Evolutionary conservation across 176 grass and related monocot species (phyloP), one percentile per base, ranked within the genome.

Genomic region (Cenchrus purpureus): DNA sequence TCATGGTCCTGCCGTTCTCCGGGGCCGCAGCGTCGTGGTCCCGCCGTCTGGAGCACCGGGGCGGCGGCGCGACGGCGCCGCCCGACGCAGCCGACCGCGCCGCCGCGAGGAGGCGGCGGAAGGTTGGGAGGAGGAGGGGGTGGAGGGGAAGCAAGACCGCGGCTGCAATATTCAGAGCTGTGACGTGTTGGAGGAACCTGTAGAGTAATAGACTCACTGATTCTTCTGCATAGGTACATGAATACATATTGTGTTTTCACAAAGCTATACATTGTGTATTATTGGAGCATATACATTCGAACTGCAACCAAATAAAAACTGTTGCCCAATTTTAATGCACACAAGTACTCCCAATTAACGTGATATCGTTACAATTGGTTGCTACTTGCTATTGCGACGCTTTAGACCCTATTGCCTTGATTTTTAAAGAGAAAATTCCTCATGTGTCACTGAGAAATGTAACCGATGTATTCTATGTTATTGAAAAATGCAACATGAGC

Each of bases 1-100:
- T 84, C n/a, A 88, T 84, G 78, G 22, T 55, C 74, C 72, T 86
- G 83, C 83, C 89, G 40, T 76, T 82, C 83, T 17, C 85, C 12
- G 52, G 54, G 12, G 46, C 70, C 54, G 50, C 71, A 25, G 32
- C 1, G 17, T 72, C 65, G 6, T 12, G 53, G 28, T 43, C 71
- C 6, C 65, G 3, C 58, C 58, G 76, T 13, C 14, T 20, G 10
- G 52, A 48, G 15, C 32, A n/a, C 12, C 51, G n/a, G n/a, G 73
- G 73, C 45, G 53, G 17, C 64, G 60, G 17, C 3, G 15, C n/a
- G 54, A 10, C 48, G 17, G 15, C 28, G 8, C 46, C 62, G 48
- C 32, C 50, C 13, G 61, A 68, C n/a, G 17, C 10, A 69, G 5
- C 16, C 59, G 34, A 61, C 10, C 6, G 42, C 16, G 10, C 74